Conservation (phyloP, 2,329 filamentous ascomycete species). For the Ceratocystis cubensis region DNA sequence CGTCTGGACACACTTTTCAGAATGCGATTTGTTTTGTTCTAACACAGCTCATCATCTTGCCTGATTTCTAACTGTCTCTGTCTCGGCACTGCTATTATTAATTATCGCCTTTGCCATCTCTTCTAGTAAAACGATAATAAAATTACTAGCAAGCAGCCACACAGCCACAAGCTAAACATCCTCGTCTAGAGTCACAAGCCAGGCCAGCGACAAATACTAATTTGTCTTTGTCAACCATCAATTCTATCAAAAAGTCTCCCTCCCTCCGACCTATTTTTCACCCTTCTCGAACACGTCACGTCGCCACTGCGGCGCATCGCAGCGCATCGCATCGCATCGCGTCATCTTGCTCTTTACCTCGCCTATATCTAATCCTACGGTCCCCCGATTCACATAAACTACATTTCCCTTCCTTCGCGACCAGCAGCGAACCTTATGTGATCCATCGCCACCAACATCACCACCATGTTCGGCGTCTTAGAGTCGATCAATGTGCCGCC, state of each 20-base stretch:
- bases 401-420: neutral
- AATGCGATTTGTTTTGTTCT: neutral
- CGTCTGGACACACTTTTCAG: neutral
- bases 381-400: neutral
- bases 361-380: neutral
- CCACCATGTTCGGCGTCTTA: conserved; percentile 35
- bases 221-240: neutral
- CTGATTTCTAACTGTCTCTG: neutral
- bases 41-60: neutral
- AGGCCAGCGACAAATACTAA: neutral
- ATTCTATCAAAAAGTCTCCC: neutral
- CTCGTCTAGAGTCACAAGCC: neutral
- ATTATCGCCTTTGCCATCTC: neutral
- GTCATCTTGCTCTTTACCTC: neutral
- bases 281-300: conserved; percentile 8
- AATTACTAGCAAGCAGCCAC: neutral
- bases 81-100: neutral
- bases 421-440: conserved; percentile 11
- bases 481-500: conserved; percentile 31
- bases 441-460: conserved; percentile 15
- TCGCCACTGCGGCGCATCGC: conserved; percentile 4
- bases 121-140: neutral
- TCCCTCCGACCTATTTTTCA: neutral
- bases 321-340: conserved; percentile 2
- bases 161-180: neutral